Base-by-base conservation (phyloP, 2,329 filamentous ascomycete species). In the Penicillium concentricum region DNA sequence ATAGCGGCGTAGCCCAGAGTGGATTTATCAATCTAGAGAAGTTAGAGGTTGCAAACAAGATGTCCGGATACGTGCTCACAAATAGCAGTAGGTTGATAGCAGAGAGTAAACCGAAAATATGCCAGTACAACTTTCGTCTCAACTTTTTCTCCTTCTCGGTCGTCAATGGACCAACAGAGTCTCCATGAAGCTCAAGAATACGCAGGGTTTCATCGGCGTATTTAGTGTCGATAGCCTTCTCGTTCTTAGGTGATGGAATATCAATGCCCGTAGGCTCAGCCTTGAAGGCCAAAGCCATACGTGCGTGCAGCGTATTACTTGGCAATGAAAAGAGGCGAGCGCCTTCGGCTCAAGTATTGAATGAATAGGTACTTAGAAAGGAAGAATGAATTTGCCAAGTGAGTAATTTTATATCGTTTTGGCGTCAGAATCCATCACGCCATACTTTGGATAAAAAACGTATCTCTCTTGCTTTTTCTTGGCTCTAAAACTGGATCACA, bases 1-100 rank as follows among this genome's bases (percentile, higher is more conserved):
- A 79, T 72, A 0, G 76, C 72, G 6, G 75, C 69, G 43, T 77
- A 78, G 1, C 72, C 70, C 0, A 78, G 60, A 0, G 75, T 78
- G 0, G 75, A 71, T 61, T 78, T 78, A 54, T 78, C 74, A 45
- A 76, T 68, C 73, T 76, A 39, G n/a, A 38, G 20, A 15, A n/a
- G 12, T 28, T 22, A 28, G 20, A 24, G 4, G 5, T 15, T n/a
- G n/a, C 1, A 12, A 16, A 22, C 20, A 42, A 12, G 5, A 12
- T 1, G 30, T 12, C 3, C 3, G 2, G 8, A 68, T 12, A n/a
- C 9, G 18, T 22, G 13, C 71, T 60, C 55, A 75, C 73, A 57
- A 74, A 76, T 2, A 76, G 61, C 56, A 75, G 67, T 6, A 76
- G 52, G 50, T 76, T 75, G 48, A 75, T 73, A 0, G 67, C 60